Evolutionary conservation across 2,329 filamentous ascomycete species (phyloP).

Genomic region (Aspergillus sp.): DNA sequence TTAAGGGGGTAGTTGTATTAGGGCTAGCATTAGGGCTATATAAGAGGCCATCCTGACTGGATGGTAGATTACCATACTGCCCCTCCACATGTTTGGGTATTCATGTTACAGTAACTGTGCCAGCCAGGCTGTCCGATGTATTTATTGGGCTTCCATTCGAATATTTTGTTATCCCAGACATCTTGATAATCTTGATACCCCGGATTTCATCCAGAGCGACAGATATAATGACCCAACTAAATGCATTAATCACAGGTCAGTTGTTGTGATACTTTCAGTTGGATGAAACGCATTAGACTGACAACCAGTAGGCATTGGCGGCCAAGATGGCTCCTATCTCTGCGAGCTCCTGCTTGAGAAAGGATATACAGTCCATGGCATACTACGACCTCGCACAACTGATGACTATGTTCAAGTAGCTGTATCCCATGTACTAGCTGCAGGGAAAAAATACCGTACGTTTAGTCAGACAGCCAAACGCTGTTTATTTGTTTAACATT

Average conservation of each 20-base stretch:
- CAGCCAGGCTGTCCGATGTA: too few relatives aligned
- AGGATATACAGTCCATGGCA: slow-evolving; percentile 3
- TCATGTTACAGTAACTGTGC: too few relatives aligned
- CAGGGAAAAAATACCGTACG: neutral
- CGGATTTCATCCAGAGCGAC: too few relatives aligned
- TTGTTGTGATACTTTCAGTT: neutral
- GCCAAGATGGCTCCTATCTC: slow-evolving; percentile 6
- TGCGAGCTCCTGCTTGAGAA: neutral
- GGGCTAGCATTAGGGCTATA: too few relatives aligned
- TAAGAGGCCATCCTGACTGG: too few relatives aligned
- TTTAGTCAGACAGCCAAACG: neutral
- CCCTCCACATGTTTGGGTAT: too few relatives aligned
- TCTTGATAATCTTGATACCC: too few relatives aligned
- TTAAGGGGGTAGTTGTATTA: too few relatives aligned
- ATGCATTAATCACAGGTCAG: neutral
- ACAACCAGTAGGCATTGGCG: slow-evolving; percentile 1
- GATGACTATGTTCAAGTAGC: neutral
- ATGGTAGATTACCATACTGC: too few relatives aligned
- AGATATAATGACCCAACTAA: neutral
- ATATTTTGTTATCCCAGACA: too few relatives aligned
- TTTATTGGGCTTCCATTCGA: too few relatives aligned
- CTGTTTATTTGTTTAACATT: neutral
- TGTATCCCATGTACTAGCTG: neutral
- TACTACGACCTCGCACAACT: neutral
- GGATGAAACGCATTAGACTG: neutral